Percentiles rank a stretch among this genome's conserved stretches.
Evolutionary conservation across 2,329 filamentous ascomycete genomes (phyloP).

Genomic region (Epichloe baconii): DNA sequence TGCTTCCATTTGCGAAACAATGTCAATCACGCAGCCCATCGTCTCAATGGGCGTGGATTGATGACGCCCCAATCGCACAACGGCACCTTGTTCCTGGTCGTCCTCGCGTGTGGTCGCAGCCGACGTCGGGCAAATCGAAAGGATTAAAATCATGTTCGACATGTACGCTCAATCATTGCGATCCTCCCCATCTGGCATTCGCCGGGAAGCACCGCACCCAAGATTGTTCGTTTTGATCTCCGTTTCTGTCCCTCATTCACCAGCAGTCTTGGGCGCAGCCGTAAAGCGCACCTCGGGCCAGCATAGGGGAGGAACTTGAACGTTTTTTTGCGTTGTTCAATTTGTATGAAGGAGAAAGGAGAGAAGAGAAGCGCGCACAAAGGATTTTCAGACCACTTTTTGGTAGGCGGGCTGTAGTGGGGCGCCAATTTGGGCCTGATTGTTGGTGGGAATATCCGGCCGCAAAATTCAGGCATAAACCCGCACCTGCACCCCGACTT

Average conservation of each 20-base stretch:
- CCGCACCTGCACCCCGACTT: neutral
- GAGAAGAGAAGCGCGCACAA: neutral
- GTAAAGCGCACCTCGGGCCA: slow-evolving; percentile 33
- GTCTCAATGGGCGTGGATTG: no score
- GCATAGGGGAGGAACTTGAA: slow-evolving; percentile 27
- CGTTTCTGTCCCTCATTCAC: slow-evolving; percentile 36
- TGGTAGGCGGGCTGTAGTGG: neutral
- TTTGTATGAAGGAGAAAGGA: slow-evolving; percentile 12
- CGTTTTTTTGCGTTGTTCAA: slow-evolving; percentile 37
- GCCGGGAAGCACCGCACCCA: slow-evolving; percentile 44
- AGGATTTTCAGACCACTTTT: slow-evolving; percentile 8
- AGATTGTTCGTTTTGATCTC: slow-evolving; percentile 44
- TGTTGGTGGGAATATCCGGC: neutral
- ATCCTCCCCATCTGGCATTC: slow-evolving; percentile 35
- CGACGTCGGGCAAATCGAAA: neutral
- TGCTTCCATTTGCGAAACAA: no score
- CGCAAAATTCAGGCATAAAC: neutral
- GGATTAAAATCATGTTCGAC: slow-evolving; percentile 1
- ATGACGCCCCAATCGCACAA: no score
- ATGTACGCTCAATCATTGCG: slow-evolving; percentile 49
- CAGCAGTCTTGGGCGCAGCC: slow-evolving; percentile 32
- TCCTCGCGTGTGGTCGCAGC: no score
- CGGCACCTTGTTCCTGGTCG: no score
- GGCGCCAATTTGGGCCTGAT: neutral
- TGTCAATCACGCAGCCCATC: no score